phyloP scores from a whole-genome alignment of 495 filamentous ascomycete species.

The Hyaloscypha bicolor region DNA sequence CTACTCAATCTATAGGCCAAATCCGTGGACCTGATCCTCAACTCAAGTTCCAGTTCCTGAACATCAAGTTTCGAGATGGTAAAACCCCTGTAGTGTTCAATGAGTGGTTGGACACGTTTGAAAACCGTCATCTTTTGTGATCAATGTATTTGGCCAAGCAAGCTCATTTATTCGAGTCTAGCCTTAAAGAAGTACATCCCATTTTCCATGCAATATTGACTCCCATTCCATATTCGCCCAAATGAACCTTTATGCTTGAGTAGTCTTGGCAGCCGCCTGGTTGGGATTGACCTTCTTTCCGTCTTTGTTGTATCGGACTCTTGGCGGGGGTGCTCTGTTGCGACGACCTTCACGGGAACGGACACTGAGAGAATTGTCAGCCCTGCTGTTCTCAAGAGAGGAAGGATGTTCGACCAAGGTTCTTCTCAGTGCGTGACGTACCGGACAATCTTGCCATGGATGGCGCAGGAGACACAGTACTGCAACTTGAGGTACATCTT shows the following conservation, averaged over 20 bases:
- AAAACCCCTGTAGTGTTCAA: neutral
- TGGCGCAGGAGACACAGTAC: slow-evolving; percentile 99
- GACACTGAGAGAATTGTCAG: slow-evolving; percentile 66
- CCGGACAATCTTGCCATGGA: slow-evolving; percentile 99
- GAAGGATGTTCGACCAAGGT: slow-evolving; percentile 57
- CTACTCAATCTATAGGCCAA: slow-evolving; percentile 6
- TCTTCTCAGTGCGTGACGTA: slow-evolving; percentile 69
- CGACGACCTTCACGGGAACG: slow-evolving; percentile 95
- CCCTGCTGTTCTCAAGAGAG: slow-evolving; percentile 28
- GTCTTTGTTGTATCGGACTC: slow-evolving; percentile 99
- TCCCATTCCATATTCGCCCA: slow-evolving; percentile 18
- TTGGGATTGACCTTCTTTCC: slow-evolving; percentile 99
- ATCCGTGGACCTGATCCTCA: neutral
- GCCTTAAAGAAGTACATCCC: slow-evolving; percentile 26
- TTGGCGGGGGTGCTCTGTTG: slow-evolving; percentile 96
- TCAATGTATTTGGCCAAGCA: slow-evolving; percentile 4
- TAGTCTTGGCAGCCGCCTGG: slow-evolving; percentile 69
- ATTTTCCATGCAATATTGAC: slow-evolving; percentile 29
- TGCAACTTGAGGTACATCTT: slow-evolving; percentile 99
- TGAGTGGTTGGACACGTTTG: neutral
- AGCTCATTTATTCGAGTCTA: slow-evolving; percentile 26
- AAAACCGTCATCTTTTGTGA: neutral
- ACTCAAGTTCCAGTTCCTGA: neutral
- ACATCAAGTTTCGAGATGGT: neutral
- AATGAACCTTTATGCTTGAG: slow-evolving; percentile 43